These are phyloP conservation scores for Boletus pseudo-olivaceus DNA, from an alignment of 768 basidiomycete genomes.

Conservation along the genomic window DNA sequence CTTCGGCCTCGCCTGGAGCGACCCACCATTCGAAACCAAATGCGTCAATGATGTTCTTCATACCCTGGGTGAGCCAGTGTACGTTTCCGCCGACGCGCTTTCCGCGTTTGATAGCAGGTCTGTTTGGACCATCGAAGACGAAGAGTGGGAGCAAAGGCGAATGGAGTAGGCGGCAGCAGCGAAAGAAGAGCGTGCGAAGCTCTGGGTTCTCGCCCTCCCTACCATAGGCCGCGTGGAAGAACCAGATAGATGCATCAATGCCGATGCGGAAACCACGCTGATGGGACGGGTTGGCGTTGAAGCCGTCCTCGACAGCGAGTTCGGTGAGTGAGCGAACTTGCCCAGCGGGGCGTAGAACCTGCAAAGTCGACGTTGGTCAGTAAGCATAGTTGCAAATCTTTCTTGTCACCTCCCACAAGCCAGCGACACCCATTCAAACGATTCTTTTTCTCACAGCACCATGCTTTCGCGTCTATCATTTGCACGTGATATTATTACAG, in stretches of 20 bases:
- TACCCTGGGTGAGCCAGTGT: constrained; percentile 67
- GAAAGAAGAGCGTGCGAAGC: constrained; percentile 79
- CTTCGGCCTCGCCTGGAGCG: constrained; percentile 94
- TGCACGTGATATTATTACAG: constrained; percentile 6
- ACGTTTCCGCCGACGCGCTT: constrained; percentile 61
- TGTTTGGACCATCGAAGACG: constrained; percentile 86
- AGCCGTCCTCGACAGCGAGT: constrained; percentile 71
- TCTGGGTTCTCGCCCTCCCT: constrained; percentile 85
- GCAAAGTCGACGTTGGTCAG: not conserved
- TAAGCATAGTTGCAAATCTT: constrained; percentile 10
- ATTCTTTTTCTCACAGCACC: not conserved
- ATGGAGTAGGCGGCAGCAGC: constrained; percentile 72
- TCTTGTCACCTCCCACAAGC: constrained; percentile 45
- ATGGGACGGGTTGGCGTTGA: constrained; percentile 59
- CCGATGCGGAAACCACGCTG: constrained; percentile 78
- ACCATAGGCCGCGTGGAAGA: constrained; percentile 69
- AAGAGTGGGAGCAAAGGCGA: constrained; percentile 84
- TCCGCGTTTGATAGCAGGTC: constrained; percentile 78
- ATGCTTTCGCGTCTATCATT: not conserved
- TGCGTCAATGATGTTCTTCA: constrained; percentile 74
- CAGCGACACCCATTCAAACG: constrained; percentile 43
- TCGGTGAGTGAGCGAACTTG: constrained; percentile 73
- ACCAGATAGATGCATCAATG: constrained; percentile 83
- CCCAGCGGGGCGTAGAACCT: constrained; percentile 72
- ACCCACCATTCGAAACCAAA: constrained; percentile 79